phyloP scores from a whole-genome alignment of 2,329 filamentous ascomycete genomes.

The Penicillium sp. region DNA sequence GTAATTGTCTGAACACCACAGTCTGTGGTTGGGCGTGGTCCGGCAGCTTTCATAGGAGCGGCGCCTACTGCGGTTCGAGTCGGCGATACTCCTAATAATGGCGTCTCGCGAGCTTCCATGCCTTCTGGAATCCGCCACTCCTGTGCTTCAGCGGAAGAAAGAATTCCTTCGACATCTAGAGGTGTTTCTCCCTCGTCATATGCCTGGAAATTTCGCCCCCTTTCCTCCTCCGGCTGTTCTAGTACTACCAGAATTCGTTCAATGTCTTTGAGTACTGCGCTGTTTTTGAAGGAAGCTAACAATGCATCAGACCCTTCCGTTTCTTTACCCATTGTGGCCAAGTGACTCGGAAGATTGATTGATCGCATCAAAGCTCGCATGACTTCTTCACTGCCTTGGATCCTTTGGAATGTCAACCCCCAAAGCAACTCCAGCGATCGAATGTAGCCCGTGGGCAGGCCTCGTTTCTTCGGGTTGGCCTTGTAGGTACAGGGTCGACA shows the following conservation, averaged over 20 bases:
- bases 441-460: constrained; percentile 77
- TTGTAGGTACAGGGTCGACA: constrained; percentile 68
- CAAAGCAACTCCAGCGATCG: constrained; percentile 68
- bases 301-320: constrained; percentile 54
- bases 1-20: constrained; percentile 24
- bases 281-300: constrained; percentile 62
- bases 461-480: constrained; percentile 70
- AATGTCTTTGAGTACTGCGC: constrained; percentile 60
- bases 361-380: constrained; percentile 55
- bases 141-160: constrained; percentile 28
- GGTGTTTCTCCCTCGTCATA: constrained; percentile 26
- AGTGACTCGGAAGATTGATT: constrained; percentile 37
- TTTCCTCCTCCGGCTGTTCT: constrained; percentile 38
- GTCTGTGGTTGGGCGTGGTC: constrained; percentile 21
- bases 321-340: constrained; percentile 39
- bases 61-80: constrained; percentile 19
- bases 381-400: constrained; percentile 57
- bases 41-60: constrained; percentile 9
- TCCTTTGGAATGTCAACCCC: constrained; percentile 63
- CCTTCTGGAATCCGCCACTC: constrained; percentile 35
- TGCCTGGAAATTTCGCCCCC: constrained; percentile 26
- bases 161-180: constrained; percentile 28
- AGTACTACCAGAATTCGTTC: constrained; percentile 56
- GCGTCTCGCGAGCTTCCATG: constrained; percentile 16
- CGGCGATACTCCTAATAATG: constrained; percentile 24